These are phyloP conservation scores for Rhypophila decipiens DNA, from an alignment of 495 filamentous ascomycete species.

Conservation along the genomic window DNA sequence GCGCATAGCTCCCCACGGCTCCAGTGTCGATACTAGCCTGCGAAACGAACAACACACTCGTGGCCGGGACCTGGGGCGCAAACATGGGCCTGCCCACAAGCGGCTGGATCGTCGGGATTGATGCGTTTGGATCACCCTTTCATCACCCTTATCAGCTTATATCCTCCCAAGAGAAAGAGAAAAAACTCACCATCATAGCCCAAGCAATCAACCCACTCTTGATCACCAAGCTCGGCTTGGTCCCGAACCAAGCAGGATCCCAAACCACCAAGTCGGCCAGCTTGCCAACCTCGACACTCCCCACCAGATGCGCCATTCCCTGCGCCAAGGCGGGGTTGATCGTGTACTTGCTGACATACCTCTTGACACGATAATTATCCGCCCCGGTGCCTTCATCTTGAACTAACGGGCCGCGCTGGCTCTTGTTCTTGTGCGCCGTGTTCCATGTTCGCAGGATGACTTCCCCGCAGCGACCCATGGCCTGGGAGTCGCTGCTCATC, in stretches of 20 bases:
- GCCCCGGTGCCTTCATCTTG: conserved; percentile 78
- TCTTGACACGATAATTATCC: conserved; percentile 89
- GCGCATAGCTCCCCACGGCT: conserved; percentile 59
- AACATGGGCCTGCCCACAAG: conserved; percentile 86
- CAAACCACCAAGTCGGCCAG: conserved; percentile 88
- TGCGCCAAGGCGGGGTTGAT: conserved; percentile 94
- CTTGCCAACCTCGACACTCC: conserved; percentile 84
- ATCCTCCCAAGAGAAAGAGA: background rate
- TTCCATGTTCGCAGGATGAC: conserved; percentile 95
- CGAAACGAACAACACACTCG: conserved; percentile 80
- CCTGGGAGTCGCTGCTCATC: conserved; percentile 96
- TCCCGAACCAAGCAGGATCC: conserved; percentile 79
- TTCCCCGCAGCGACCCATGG: conserved; percentile 96
- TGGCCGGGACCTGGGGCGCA: conserved; percentile 61
- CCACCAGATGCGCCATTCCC: conserved; percentile 86
- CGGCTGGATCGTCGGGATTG: conserved; percentile 86
- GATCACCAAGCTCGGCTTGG: conserved; percentile 75
- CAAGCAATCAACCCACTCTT: conserved; percentile 88
- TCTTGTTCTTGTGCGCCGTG: conserved; percentile 96
- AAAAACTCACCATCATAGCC: conserved; percentile 67
- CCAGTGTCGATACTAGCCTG: conserved; percentile 61
- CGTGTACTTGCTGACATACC: conserved; percentile 95
- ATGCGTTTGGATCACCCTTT: conserved; percentile 88
- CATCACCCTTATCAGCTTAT: background rate
- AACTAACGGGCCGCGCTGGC: conserved; percentile 67